Evolutionary conservation across 148 eudicot genomes (phyloP).

Genomic region (Gaultheria prostrata): DNA sequence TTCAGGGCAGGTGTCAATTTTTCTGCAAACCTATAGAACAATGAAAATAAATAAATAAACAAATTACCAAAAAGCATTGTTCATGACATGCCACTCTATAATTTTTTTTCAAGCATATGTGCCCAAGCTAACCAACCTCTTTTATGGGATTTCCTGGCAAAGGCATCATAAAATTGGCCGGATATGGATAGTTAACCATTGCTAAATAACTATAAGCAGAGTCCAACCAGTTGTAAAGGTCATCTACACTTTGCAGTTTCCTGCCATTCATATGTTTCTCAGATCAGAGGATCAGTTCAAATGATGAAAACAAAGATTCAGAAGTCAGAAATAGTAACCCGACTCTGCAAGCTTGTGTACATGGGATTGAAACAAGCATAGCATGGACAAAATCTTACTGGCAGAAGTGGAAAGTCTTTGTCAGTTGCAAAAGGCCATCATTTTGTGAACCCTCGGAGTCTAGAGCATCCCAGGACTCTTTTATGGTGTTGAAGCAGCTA

Average conservation of each 20-base stretch:
- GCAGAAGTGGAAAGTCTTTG: slow-evolving; percentile 67
- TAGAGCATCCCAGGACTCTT: slow-evolving; percentile 73
- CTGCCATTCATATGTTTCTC: slow-evolving; percentile 34
- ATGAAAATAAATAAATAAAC: background rate
- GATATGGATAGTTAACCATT: slow-evolving; percentile 84
- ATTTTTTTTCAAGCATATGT: background rate
- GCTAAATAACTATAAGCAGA: slow-evolving; percentile 88
- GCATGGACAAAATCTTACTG: slow-evolving; percentile 35
- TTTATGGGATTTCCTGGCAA: slow-evolving; percentile 84
- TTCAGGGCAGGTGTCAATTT: slow-evolving; percentile 64
- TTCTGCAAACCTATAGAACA: slow-evolving; percentile 61
- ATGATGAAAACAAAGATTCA: background rate
- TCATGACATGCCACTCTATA: background rate
- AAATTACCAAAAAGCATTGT: background rate
- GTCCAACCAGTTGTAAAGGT: slow-evolving; percentile 66
- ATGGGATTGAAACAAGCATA: background rate
- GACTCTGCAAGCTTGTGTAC: background rate
- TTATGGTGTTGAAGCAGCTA: slow-evolving; percentile 81
- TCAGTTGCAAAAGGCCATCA: slow-evolving; percentile 57
- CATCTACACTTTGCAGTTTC: slow-evolving; percentile 48
- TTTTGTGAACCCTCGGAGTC: slow-evolving; percentile 41
- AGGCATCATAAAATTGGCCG: slow-evolving; percentile 75
- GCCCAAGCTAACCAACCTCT: slow-evolving; percentile 73
- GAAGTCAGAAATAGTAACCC: background rate
- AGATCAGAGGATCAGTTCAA: background rate